Evolutionary conservation across 129 eudicot species (phyloP), one percentile per base, ranked within the genome.

Genomic region (Kitagawia praeruptora): DNA sequence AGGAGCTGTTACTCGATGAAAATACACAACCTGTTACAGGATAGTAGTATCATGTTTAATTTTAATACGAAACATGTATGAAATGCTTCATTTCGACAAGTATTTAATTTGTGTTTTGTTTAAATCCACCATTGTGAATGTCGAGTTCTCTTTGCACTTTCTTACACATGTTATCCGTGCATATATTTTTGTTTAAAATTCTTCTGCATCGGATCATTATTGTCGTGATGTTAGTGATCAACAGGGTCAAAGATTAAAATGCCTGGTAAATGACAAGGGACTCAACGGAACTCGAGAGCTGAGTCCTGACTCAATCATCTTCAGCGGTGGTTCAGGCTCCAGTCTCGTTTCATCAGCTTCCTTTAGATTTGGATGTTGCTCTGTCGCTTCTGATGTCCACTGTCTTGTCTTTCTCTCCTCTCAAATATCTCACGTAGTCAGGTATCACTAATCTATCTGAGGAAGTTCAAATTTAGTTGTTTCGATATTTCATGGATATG

Each of bases 331-430:
- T 38, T 86, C 90, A 69, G 77, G 88, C 83, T 88, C 88, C 86
- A 87, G 94, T 54, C 88, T 85, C 63, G 87, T 92, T 56, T 92
- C 96, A 16, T 95, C 97, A n/a, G 89, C 93, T 81, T 95, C 97
- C 39, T 93, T 82, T 53, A 88, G 96, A 78, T 93, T 89, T 19
- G 97, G 90, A 10, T 89, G 96, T 39, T 87, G 93, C 79, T 94
- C 97, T 81, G 87, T 89, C 54, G 81, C 91, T 27, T 89, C 96
- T 41, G 89, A 93, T 78, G 88, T 72, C 1, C 91, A 77, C 44
- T 97, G 86, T 85, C 93, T 82, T 25, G 86, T 86, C 40, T 88
- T 93, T 46, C 79, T 81, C 72, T 76, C 80, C 66, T 89, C 98
- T 75, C 85, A 82, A 31, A 64, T 81, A 86, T 86, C 91, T 77